A percentile compares a stretch with the other conserved stretches of the same genome.
Conservation (phyloP, 768 basidiomycete species). For the Asterophora lycoperdoides region DNA sequence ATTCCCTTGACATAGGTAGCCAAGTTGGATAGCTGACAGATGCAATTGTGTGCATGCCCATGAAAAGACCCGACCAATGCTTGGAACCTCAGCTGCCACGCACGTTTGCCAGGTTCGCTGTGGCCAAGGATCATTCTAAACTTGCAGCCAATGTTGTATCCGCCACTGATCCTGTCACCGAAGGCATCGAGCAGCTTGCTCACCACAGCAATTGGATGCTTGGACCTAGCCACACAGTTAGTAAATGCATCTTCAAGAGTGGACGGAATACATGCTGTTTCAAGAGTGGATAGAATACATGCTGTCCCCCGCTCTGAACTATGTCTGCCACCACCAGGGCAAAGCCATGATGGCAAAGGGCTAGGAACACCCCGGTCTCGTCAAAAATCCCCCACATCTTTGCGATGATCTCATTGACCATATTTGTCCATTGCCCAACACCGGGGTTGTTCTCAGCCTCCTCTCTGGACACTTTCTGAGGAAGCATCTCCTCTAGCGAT, state of each 20-base stretch:
- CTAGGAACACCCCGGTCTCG: too few relatives aligned
- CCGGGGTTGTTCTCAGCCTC: constrained; percentile 12
- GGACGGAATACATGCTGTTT: constrained; percentile 18
- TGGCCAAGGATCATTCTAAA: constrained; percentile 21
- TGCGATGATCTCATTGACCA: constrained; percentile 12
- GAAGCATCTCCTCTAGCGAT: constrained; percentile 7
- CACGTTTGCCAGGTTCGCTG: constrained; percentile 17
- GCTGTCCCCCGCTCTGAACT: too few relatives aligned
- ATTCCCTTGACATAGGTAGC: too few relatives aligned
- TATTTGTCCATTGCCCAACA: constrained; percentile 19
- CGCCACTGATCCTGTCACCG: constrained; percentile 14
- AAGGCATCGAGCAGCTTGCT: constrained; percentile 12
- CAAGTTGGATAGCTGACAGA: too few relatives aligned
- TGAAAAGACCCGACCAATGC: constrained; percentile 22
- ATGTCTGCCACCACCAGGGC: too few relatives aligned
- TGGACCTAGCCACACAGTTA: constrained; percentile 16
- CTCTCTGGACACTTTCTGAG: neutral
- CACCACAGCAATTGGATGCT: constrained; percentile 23
- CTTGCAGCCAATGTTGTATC: constrained; percentile 26
- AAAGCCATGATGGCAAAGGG: too few relatives aligned
- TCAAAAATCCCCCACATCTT: constrained; percentile 24
- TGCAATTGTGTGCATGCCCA: constrained; percentile 27
- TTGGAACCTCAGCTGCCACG: constrained; percentile 14
- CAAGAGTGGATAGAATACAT: too few relatives aligned
- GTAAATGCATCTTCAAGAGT: neutral